Conservation (phyloP, 163 green algal species). For the Smithsoniella earleae region DNA sequence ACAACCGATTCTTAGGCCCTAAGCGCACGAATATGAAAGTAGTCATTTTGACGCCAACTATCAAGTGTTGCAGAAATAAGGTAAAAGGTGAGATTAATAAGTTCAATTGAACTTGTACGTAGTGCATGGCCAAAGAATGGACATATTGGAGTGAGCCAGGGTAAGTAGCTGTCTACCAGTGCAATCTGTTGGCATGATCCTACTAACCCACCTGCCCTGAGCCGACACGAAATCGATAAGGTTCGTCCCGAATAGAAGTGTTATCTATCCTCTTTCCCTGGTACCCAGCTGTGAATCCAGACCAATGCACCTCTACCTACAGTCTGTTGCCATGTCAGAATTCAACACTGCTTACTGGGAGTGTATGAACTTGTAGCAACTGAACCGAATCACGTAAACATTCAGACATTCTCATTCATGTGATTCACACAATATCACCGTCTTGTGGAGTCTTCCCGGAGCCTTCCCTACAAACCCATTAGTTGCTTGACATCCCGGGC, state of each 20-base stretch:
- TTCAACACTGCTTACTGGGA: neutral
- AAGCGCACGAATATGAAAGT: no score
- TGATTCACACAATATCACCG: neutral
- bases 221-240: conserved; percentile 66
- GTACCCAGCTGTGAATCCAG: conserved; percentile 39
- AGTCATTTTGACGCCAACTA: neutral
- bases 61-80: neutral
- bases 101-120: neutral
- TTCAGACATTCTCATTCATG: neutral
- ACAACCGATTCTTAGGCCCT: no score
- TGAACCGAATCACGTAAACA: neutral
- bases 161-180: no score
- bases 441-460: neutral
- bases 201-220: conserved; percentile 41
- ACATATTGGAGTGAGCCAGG: neutral
- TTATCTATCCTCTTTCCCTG: conserved; percentile 74
- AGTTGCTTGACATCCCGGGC: neutral
- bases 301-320: conserved; percentile 31
- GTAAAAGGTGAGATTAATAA: neutral
- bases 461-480: conserved; percentile 1
- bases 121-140: neutral
- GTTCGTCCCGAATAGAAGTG: conserved; percentile 59
- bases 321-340: neutral
- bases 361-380: neutral
- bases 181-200: no score